Base-by-base conservation (phyloP, 768 basidiomycete species). In the Pleurotus pulmonarius region DNA sequence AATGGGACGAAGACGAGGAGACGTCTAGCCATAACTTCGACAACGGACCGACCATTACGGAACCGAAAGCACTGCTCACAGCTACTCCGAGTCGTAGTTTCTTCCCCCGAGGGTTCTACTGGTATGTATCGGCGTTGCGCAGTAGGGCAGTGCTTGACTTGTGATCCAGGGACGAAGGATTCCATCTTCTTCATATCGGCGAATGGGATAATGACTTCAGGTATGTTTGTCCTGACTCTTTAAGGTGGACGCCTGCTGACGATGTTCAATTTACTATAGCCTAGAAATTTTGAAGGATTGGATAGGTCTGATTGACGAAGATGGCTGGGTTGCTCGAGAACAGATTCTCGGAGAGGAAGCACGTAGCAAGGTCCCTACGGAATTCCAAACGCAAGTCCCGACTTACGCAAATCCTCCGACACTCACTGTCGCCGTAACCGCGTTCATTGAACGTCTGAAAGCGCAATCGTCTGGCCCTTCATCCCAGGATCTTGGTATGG, bases 51-150 rank as follows among this genome's bases (percentile, higher is more conserved):
- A 79, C 71, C 55, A 64, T 93, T 58, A 91, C 88, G 4, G 87
- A 89, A 34, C 87, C 91, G 5, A 85, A 77, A 57, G 82, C 84
- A 16, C 72, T 98, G 16, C 71, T 97, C 60, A 96, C 95, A 6
- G 94, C 92, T 1, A 98, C 96, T 0, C 95, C 95, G 3, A 96
- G 94, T 66, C 81, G 96, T 37, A 94, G 93, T 62, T 98, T 98
- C 77, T 98, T 98, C 77, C 95, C 95, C 0, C 79, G 95, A 68
- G 95, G 95, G 15, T 98, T 98, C 72, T 98, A 98, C 70, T 98
- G 95, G 91, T 90, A 69, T 51, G 68, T 24, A 16, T 24, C 16
- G 18, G 9, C 12, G 8, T 38, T 3, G 25, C 20, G 11, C 44
- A 5, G 1, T 46, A 11, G 18, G 22, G 45, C 20, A 18, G 34